A percentile compares a stretch with the other conserved stretches of the same genome.
phyloP scores from a whole-genome alignment of 768 basidiomycete genomes.

The Saitozyma podzolica region DNA sequence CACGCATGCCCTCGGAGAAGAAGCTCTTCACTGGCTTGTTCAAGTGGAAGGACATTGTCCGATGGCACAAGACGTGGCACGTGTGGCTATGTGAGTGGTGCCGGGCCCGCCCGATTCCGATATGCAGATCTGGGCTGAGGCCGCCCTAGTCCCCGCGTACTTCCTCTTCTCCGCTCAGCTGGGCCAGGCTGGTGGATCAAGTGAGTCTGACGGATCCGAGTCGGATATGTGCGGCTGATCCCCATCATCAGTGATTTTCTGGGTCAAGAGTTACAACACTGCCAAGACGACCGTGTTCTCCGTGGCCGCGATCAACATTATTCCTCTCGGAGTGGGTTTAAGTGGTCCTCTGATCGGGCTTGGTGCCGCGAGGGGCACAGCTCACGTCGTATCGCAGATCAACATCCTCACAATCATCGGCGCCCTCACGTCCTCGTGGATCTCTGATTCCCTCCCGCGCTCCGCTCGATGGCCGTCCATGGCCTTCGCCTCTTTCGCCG shows the following conservation, averaged over 20 bases:
- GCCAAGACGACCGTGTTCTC: neutral
- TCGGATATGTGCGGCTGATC: conserved; percentile 3
- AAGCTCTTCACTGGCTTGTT: conserved; percentile 20
- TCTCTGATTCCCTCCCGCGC: too few relatives aligned
- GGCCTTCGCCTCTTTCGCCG: too few relatives aligned
- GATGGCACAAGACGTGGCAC: conserved; percentile 32
- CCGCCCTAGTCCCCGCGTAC: neutral
- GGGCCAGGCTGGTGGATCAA: neutral
- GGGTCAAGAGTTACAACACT: conserved; percentile 38
- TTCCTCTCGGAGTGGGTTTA: too few relatives aligned
- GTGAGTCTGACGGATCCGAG: conserved; percentile 27
- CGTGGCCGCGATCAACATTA: too few relatives aligned
- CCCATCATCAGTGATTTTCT: conserved; percentile 21
- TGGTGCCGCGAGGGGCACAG: too few relatives aligned
- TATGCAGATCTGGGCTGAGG: too few relatives aligned
- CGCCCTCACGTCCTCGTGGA: too few relatives aligned
- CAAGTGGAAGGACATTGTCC: conserved; percentile 20
- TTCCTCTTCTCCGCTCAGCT: conserved; percentile 2
- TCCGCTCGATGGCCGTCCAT: too few relatives aligned
- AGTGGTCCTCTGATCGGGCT: too few relatives aligned
- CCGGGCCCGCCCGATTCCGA: neutral
- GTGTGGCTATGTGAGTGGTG: conserved; percentile 29
- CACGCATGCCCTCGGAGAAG: conserved; percentile 3
- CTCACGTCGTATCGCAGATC: too few relatives aligned
- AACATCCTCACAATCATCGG: too few relatives aligned